These are phyloP conservation scores for Raphanus sativus DNA, from an alignment of 345 rosid genomes.

Conservation along the genomic window DNA sequence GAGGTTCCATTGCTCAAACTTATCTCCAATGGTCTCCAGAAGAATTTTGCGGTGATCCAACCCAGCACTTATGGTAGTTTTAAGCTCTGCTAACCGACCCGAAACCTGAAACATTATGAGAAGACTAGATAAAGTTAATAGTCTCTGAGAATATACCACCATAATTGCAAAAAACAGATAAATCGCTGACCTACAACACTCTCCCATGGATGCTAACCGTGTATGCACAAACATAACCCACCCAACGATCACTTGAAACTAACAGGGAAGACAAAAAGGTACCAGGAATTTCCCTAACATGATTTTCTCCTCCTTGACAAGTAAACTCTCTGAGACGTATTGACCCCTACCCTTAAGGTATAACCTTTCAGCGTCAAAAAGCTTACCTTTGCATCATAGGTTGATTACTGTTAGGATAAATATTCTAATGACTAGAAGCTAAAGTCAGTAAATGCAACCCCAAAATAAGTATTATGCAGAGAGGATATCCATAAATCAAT, in stretches of 20 bases:
- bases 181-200: slow-evolving; percentile 2
- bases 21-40: slow-evolving; percentile 69
- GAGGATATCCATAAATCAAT: slow-evolving; percentile 12
- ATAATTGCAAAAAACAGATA: slow-evolving; percentile 7
- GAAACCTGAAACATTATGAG: slow-evolving; percentile 57
- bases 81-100: slow-evolving; percentile 67
- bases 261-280: slow-evolving; percentile 5
- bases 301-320: slow-evolving; percentile 6
- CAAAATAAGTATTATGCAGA: slow-evolving; percentile 7
- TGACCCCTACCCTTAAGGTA: not conserved
- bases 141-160: not conserved
- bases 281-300: slow-evolving; percentile 5
- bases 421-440: not conserved
- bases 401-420: not conserved
- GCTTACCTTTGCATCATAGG: slow-evolving; percentile 10
- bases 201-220: slow-evolving; percentile 5
- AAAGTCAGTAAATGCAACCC: not conserved
- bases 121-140: slow-evolving; percentile 8
- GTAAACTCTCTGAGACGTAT: not conserved
- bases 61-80: slow-evolving; percentile 75
- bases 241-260: slow-evolving; percentile 3
- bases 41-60: slow-evolving; percentile 56
- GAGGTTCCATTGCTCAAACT: slow-evolving; percentile 78
- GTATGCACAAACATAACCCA: slow-evolving; percentile 4
- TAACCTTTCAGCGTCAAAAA: not conserved